Percentiles rank a stretch among this genome's conserved stretches.
These are phyloP conservation scores for Uncinocarpus reesii DNA, from an alignment of 2,329 filamentous ascomycete genomes.

Conservation along the genomic window DNA sequence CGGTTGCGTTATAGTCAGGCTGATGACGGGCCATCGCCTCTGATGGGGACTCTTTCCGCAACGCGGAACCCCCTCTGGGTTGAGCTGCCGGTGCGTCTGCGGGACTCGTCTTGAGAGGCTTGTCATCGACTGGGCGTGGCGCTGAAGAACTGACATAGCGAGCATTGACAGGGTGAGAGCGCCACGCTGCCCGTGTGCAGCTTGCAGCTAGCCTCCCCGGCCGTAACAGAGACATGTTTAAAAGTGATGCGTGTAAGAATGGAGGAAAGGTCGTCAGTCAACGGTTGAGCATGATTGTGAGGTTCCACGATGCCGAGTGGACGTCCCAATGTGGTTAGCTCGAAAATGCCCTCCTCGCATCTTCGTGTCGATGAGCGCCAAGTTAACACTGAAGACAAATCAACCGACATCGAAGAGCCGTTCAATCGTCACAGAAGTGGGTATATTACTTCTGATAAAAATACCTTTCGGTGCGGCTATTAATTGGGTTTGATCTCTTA, in stretches of 20 bases:
- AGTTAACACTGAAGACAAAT: constrained; percentile 10
- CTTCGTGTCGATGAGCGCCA: constrained; percentile 9
- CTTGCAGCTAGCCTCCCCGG: constrained; percentile 32
- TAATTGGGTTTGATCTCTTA: constrained; percentile 24
- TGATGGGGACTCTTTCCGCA: constrained; percentile 41
- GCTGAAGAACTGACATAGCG: constrained; percentile 37
- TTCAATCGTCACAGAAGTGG: constrained; percentile 7
- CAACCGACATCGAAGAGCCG: constrained; percentile 1
- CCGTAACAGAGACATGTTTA: constrained; percentile 57
- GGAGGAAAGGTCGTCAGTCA: not conserved
- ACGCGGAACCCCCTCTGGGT: constrained; percentile 36
- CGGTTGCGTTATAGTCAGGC: constrained; percentile 68
- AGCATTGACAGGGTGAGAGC: constrained; percentile 27
- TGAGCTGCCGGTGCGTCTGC: constrained; percentile 36
- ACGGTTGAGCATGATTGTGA: not conserved
- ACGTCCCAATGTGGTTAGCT: constrained; percentile 11
- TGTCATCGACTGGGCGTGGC: constrained; percentile 24
- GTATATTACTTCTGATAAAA: too few species aligned
- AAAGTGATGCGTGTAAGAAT: not conserved
- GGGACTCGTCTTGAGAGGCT: constrained; percentile 35
- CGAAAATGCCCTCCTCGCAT: constrained; percentile 10
- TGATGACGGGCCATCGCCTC: constrained; percentile 53
- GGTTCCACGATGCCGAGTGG: not conserved
- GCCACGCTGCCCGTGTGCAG: constrained; percentile 26
- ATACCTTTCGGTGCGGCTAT: too few species aligned